Percentiles rank a stretch among this genome's conserved stretches.
Conservation (phyloP, 1,284 basidiomycete species). For the Prillingera fragicola region DNA sequence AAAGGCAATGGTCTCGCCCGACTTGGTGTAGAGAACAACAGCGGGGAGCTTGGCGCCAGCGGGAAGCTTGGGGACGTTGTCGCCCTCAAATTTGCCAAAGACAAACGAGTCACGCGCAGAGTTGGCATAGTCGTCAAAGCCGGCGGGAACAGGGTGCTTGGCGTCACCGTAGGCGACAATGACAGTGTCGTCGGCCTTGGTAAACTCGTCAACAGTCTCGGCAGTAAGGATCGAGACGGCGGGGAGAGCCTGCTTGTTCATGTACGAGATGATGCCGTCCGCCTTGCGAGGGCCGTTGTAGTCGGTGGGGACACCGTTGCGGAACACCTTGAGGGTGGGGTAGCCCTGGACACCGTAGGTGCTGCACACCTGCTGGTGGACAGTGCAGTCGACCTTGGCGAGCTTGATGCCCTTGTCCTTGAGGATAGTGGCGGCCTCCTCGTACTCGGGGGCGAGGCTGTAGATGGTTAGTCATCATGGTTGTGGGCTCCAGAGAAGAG, state of each 20-base stretch:
- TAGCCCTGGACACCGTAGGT: slow-evolving; percentile 72
- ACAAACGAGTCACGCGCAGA: slow-evolving; percentile 86
- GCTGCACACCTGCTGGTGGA: slow-evolving; percentile 78
- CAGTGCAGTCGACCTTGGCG: slow-evolving; percentile 94
- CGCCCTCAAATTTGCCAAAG: slow-evolving; percentile 78
- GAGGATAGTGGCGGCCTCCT: slow-evolving; percentile 88
- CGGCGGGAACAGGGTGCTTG: slow-evolving; percentile 60
- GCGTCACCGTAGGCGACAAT: slow-evolving; percentile 76
- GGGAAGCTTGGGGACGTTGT: slow-evolving; percentile 62
- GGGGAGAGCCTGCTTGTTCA: slow-evolving; percentile 98
- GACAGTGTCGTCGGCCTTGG: slow-evolving; percentile 77
- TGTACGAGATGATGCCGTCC: slow-evolving; percentile 95
- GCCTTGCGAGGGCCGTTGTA: slow-evolving; percentile 88
- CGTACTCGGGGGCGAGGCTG: slow-evolving; percentile 83
- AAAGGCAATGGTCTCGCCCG: slow-evolving; percentile 63
- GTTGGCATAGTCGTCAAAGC: slow-evolving; percentile 75
- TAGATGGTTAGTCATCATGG: slow-evolving; percentile 1
- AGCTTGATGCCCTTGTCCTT: slow-evolving; percentile 85
- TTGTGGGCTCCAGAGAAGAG: neutral
- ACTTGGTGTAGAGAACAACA: slow-evolving; percentile 84
- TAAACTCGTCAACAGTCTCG: slow-evolving; percentile 77
- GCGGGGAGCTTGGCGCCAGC: slow-evolving; percentile 68
- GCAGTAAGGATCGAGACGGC: slow-evolving; percentile 76
- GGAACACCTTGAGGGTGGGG: slow-evolving; percentile 73
- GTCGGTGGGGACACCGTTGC: slow-evolving; percentile 68